A percentile compares a stretch with the other conserved stretches of the same genome.
phyloP scores from a whole-genome alignment of 257 asterid genomes.

The Nicotiana tabacum region DNA sequence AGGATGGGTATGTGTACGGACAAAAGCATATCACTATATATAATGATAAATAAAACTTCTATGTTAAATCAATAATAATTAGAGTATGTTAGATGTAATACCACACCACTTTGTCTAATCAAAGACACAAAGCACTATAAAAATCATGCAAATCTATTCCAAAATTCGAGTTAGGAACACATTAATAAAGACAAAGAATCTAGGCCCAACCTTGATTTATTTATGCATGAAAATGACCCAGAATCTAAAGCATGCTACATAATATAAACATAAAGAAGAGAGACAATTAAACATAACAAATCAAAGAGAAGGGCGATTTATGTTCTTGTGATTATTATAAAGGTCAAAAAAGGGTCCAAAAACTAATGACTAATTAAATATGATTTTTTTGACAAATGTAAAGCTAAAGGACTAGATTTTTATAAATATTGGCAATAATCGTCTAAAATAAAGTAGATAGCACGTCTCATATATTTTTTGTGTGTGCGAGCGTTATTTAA shows the following conservation, averaged over 20 bases:
- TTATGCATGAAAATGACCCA: background rate
- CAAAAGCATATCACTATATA: background rate
- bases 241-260: background rate
- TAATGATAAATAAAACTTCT: background rate
- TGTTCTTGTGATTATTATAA: background rate
- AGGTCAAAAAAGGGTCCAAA: background rate
- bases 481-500: too few species aligned
- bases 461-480: too few species aligned
- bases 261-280: background rate
- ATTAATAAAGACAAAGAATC: constrained; percentile 6
- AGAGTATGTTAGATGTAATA: background rate
- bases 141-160: constrained; percentile 7
- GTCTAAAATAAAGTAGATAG: background rate
- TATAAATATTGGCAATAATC: background rate
- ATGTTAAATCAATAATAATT: background rate
- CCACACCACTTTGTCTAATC: constrained; percentile 3
- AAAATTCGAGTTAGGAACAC: background rate
- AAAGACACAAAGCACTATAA: constrained; percentile 8
- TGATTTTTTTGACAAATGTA: background rate
- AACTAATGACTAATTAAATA: background rate
- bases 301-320: background rate
- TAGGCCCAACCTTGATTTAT: background rate
- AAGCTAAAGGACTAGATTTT: background rate
- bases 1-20: background rate
- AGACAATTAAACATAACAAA: background rate